phyloP scores from a whole-genome alignment of 2,329 filamentous ascomycete species.

The Pseudophaeomoniella oleicola region DNA sequence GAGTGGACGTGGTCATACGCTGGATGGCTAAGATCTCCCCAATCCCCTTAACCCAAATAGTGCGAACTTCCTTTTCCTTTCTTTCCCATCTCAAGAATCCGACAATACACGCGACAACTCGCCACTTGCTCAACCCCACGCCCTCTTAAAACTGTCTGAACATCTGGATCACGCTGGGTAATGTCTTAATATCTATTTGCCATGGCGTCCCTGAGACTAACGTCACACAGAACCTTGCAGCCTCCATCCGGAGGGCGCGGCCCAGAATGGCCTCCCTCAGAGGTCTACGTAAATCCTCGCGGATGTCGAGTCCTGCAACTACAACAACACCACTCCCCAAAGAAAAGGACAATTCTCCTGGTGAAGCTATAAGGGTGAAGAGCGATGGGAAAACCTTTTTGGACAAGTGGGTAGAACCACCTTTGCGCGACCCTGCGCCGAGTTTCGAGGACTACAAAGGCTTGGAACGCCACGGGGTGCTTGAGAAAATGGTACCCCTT shows the following conservation, averaged over 20 bases:
- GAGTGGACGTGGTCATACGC: too few species aligned
- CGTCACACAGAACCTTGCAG: not conserved
- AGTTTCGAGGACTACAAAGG: conserved; percentile 67
- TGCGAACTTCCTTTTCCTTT: not conserved
- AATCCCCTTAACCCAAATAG: conserved; percentile 17
- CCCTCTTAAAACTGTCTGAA: not conserved
- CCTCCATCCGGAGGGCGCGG: conserved; percentile 2
- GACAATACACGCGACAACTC: not conserved
- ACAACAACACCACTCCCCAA: conserved; percentile 1
- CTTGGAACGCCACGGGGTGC: conserved; percentile 57
- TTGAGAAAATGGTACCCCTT: conserved; percentile 72
- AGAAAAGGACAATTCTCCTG: not conserved
- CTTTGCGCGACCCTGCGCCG: conserved; percentile 37
- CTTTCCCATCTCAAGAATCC: not conserved
- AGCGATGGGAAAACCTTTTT: conserved; percentile 17
- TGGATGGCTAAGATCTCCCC: conserved; percentile 12
- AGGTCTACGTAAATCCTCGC: conserved; percentile 10
- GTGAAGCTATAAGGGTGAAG: conserved; percentile 5
- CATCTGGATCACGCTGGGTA: not conserved
- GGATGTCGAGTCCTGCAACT: conserved; percentile 20
- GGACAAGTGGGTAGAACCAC: conserved; percentile 43
- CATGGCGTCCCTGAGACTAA: conserved; percentile 1
- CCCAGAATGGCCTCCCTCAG: conserved; percentile 12
- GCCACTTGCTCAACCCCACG: not conserved
- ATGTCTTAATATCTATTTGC: not conserved